Conservation (phyloP, 1,284 basidiomycete species). For the Malassezia cuniculi region DNA sequence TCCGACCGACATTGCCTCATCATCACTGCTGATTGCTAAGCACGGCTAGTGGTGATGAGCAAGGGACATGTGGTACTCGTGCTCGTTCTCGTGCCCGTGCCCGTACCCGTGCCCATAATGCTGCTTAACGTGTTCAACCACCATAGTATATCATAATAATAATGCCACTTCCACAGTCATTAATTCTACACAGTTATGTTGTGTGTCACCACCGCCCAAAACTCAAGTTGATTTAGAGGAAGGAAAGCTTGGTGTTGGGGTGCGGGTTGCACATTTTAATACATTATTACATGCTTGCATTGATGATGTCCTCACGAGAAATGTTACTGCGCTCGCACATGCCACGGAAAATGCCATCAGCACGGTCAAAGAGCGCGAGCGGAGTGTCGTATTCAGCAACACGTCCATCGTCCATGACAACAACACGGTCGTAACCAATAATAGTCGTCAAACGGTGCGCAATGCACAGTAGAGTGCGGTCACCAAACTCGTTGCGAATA, state of each 20-base stretch:
- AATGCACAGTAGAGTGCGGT: slow-evolving; percentile 66
- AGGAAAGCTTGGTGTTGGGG: too few relatives aligned
- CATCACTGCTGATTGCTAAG: too few relatives aligned
- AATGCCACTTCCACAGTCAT: too few relatives aligned
- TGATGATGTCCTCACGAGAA: slow-evolving; percentile 49
- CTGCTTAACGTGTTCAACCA: slow-evolving; percentile 13
- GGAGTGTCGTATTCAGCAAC: slow-evolving; percentile 64
- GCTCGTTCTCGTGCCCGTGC: too few relatives aligned
- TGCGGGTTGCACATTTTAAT: too few relatives aligned
- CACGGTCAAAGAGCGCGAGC: slow-evolving; percentile 51
- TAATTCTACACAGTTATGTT: too few relatives aligned
- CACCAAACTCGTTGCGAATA: slow-evolving; percentile 66
- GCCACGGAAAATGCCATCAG: slow-evolving; percentile 54
- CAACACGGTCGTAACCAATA: slow-evolving; percentile 63
- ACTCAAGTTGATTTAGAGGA: too few relatives aligned
- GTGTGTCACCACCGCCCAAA: too few relatives aligned
- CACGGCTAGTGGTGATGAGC: too few relatives aligned
- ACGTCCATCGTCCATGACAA: slow-evolving; percentile 62
- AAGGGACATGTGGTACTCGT: too few relatives aligned
- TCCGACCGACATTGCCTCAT: too few relatives aligned
- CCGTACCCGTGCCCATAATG: neutral
- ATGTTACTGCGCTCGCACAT: slow-evolving; percentile 64
- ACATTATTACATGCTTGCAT: neutral
- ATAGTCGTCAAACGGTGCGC: slow-evolving; percentile 64
- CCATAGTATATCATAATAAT: too few relatives aligned